Base-by-base conservation (phyloP, 202 grass and related monocot genomes). In the Setaria viridis region DNA sequence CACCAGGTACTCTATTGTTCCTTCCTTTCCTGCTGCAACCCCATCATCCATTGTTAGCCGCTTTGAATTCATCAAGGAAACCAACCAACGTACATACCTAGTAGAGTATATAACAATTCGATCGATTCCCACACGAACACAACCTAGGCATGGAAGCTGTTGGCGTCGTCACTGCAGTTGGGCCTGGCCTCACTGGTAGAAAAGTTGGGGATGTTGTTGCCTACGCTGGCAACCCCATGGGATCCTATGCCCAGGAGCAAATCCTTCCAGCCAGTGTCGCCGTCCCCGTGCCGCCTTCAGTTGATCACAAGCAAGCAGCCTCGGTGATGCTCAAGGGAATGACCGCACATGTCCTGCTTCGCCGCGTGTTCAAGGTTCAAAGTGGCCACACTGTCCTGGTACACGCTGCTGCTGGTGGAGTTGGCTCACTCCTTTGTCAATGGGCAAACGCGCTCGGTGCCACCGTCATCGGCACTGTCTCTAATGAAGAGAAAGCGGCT, bases 371-470 rank as follows among this genome's bases (percentile, higher is more conserved):
- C 63, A 88, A 97, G 91, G 91, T 96, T 56, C 82, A 92, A 60
- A 25, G 41, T 41, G 89, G 94, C 4, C 89, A 97, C 75, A 88
- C 71, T 49, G 51, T 94, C 55, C 85, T 97, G 5, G 66, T 97
- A 9, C 94, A 94, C 19, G 94, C 91, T 25, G 94, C 94, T 72
- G 91, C 89, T n/a, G 94, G 91, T 35, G 94, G 94, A 16, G 91
- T 97, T n/a, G 94, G 94, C 10, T 94, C 94, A 9, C 84, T 97
- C 53, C 89, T 97, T 71, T 97, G 94, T 51, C 94, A 92, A 25
- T 97, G 94, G 94, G 94, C 87, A 7, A 97, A 90, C 19, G 91
- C 91, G 6, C 94, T 97, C 67, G 94, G 94, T 70, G 94, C 91
- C 66, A 92, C 85, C 10, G 85, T 97, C 59, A 94, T 97, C 11